These are phyloP conservation scores for Mrakia blollopis DNA, from an alignment of 768 basidiomycete species.

Conservation along the genomic window DNA sequence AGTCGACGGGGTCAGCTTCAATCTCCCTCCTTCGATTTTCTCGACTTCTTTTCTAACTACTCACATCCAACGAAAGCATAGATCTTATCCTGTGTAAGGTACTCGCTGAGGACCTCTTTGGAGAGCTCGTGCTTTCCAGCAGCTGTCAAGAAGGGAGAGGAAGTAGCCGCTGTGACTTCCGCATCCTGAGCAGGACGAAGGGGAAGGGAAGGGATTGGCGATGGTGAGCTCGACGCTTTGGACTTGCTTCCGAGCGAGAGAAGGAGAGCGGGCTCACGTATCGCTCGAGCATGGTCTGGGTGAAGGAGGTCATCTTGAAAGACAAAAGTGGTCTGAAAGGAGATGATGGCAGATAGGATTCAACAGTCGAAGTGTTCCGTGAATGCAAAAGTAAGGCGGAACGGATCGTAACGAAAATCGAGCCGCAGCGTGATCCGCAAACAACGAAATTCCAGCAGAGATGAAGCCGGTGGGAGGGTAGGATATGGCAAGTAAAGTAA, in stretches of 20 bases:
- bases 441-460: too few species aligned
- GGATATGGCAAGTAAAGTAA: too few species aligned
- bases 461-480: too few species aligned
- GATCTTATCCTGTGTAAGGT: slow-evolving; percentile 67
- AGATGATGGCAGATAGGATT: not conserved
- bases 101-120: slow-evolving; percentile 53
- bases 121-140: slow-evolving; percentile 56
- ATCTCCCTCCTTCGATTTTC: not conserved
- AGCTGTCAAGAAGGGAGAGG: slow-evolving; percentile 57
- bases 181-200: not conserved
- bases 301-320: not conserved
- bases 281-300: slow-evolving; percentile 24
- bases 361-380: not conserved
- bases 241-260: not conserved
- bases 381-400: not conserved
- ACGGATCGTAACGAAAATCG: too few species aligned
- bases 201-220: too few species aligned
- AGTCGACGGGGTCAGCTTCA: not conserved
- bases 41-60: too few species aligned
- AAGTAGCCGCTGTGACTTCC: slow-evolving; percentile 22
- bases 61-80: slow-evolving; percentile 63
- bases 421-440: too few species aligned
- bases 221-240: not conserved
- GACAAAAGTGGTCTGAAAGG: not conserved
- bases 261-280: not conserved